phyloP scores from a whole-genome alignment of 2,329 filamentous ascomycete species.

The Sporothrix brunneoviolacea region DNA sequence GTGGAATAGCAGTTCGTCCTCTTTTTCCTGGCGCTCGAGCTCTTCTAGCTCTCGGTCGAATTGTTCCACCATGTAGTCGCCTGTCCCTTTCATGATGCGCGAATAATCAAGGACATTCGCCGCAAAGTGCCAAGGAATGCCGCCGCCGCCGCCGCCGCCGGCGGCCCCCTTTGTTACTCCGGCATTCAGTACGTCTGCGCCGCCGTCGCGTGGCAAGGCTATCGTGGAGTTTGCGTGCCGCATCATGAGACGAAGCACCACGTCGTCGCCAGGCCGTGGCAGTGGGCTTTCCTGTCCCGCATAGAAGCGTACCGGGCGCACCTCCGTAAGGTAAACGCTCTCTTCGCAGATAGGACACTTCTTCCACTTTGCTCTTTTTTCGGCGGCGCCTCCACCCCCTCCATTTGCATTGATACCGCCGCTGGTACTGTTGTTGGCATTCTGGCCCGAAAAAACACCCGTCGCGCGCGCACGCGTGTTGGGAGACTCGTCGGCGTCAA shows the following conservation, averaged over 20 bases:
- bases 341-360: slow-evolving; percentile 97
- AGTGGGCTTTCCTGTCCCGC: slow-evolving; percentile 76
- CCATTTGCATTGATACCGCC: neutral
- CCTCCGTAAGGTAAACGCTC: slow-evolving; percentile 84
- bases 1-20: slow-evolving; percentile 85
- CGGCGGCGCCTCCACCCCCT: neutral
- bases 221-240: slow-evolving; percentile 74
- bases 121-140: slow-evolving; percentile 87
- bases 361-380: slow-evolving; percentile 53
- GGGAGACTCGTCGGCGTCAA: slow-evolving; percentile 60
- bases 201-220: slow-evolving; percentile 76
- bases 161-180: slow-evolving; percentile 31
- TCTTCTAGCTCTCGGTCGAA: slow-evolving; percentile 73
- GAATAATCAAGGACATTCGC: slow-evolving; percentile 89
- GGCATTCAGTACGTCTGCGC: slow-evolving; percentile 59
- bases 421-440: slow-evolving; percentile 44
- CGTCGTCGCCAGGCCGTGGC: slow-evolving; percentile 78
- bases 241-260: slow-evolving; percentile 80
- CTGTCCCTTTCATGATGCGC: slow-evolving; percentile 88
- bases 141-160: neutral
- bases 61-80: slow-evolving; percentile 77
- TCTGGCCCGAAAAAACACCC: slow-evolving; percentile 29
- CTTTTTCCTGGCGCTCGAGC: slow-evolving; percentile 68
- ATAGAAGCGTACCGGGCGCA: slow-evolving; percentile 84
- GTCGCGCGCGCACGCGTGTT: neutral